phyloP scores from a whole-genome alignment of 805 yeast species.

The Ogataea polymorpha region DNA sequence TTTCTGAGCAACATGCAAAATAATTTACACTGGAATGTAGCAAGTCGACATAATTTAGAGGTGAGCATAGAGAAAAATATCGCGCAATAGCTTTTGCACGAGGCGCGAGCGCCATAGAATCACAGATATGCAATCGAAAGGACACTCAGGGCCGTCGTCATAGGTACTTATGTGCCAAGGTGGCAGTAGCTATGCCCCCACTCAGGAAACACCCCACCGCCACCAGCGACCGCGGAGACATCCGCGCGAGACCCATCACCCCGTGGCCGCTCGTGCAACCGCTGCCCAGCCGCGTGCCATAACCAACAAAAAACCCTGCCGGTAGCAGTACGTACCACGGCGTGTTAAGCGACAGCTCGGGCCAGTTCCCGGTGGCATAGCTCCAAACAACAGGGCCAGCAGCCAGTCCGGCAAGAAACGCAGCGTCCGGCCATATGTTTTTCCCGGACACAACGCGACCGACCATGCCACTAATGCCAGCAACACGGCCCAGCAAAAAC shows the following conservation, averaged over 20 bases:
- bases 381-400: not conserved
- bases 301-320: not conserved
- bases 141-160: too few relatives aligned
- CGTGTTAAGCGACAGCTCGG: not conserved
- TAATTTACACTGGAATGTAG: not conserved
- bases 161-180: not conserved
- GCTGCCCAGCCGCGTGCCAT: not conserved
- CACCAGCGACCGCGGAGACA: not conserved
- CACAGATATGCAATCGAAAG: too few relatives aligned
- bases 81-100: too few relatives aligned
- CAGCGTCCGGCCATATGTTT: not conserved
- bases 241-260: not conserved
- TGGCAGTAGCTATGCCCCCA: not conserved
- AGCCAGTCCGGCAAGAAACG: not conserved
- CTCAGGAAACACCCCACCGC: not conserved
- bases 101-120: too few relatives aligned
- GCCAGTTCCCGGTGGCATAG: not conserved
- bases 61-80: too few relatives aligned
- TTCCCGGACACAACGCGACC: not conserved
- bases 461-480: not conserved
- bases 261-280: not conserved
- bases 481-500: not conserved
- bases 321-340: not conserved
- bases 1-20: not conserved
- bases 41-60: not conserved